Base-by-base conservation (phyloP, 148 eudicot species). In the Euryodendron excelsum region DNA sequence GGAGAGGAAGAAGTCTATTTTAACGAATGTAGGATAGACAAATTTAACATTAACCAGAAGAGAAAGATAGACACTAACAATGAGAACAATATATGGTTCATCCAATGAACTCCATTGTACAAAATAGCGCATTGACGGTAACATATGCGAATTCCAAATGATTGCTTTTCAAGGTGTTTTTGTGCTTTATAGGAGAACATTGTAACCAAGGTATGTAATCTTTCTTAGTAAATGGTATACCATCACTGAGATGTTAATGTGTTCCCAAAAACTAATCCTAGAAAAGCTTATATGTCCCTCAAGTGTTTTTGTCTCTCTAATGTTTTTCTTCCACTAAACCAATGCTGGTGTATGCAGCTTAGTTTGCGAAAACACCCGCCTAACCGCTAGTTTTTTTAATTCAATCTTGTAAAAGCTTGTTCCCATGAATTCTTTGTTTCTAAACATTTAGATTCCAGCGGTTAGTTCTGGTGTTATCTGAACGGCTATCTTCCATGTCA, bases 41-140 rank as follows among this genome's bases (percentile, higher is more conserved):
- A n/a, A n/a, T n/a, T n/a, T n/a, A n/a, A n/a, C n/a, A n/a, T n/a
- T n/a, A n/a, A n/a, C n/a, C n/a, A n/a, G n/a, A n/a, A n/a, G n/a
- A n/a, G n/a, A n/a, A n/a, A n/a, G n/a, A n/a, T n/a, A n/a, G n/a
- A n/a, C n/a, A n/a, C n/a, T n/a, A n/a, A n/a, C n/a, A n/a, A n/a
- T n/a, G n/a, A n/a, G n/a, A n/a, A n/a, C n/a, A n/a, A n/a, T n/a
- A n/a, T n/a, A n/a, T n/a, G n/a, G n/a, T n/a, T n/a, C n/a, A n/a
- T n/a, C n/a, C n/a, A n/a, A n/a, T n/a, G n/a, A 60, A 60, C 33
- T 60, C 64, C 33, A 60, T 60, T 60, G 64, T 25, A 25, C 64
- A 27, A 33, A 14, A 60, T 60, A 23, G 11, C 15, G 25, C 2
- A 17, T 11, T 60, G 64, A n/a, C n/a, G n/a, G n/a, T n/a, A 3